Conservation (phyloP, 495 filamentous ascomycete species). For the Daldinia grandis region DNA sequence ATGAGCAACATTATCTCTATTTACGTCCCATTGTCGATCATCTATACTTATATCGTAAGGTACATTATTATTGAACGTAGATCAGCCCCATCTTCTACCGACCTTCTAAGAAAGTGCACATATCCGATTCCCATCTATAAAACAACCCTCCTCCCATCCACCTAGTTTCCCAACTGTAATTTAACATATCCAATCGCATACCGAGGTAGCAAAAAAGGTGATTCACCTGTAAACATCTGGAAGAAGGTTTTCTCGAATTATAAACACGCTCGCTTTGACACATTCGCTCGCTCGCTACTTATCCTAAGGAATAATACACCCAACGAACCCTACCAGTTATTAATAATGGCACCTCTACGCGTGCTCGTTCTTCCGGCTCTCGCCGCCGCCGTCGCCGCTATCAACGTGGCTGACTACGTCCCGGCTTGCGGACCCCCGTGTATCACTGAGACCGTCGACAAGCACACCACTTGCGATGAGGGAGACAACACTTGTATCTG, state of each 20-base stretch:
- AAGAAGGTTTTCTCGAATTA: background rate
- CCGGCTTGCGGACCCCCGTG: conserved; percentile 53
- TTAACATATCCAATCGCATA: conserved; percentile 2
- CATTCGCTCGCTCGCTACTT: conserved; percentile 30
- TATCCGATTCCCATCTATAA: conserved; percentile 27
- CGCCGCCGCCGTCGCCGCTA: conserved; percentile 48
- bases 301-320: conserved; percentile 2
- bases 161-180: background rate
- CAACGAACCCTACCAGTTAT: background rate
- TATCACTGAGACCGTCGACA: conserved; percentile 47
- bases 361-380: conserved; percentile 48
- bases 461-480: conserved; percentile 47
- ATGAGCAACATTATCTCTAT: conserved; percentile 13
- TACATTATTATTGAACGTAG: conserved; percentile 12
- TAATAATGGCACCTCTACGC: conserved; percentile 44
- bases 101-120: conserved; percentile 27
- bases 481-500: conserved; percentile 58
- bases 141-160: conserved; percentile 15
- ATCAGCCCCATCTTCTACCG: conserved; percentile 28
- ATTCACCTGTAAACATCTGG: background rate
- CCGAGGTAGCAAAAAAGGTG: conserved; percentile 15
- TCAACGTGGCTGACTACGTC: conserved; percentile 49
- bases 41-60: conserved; percentile 31
- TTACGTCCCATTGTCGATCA: conserved; percentile 31
- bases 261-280: conserved; percentile 3